A percentile compares a stretch with the other conserved stretches of the same genome.
These are phyloP conservation scores for Penicillium palitans DNA, from an alignment of 2,329 filamentous ascomycete genomes.

Conservation along the genomic window DNA sequence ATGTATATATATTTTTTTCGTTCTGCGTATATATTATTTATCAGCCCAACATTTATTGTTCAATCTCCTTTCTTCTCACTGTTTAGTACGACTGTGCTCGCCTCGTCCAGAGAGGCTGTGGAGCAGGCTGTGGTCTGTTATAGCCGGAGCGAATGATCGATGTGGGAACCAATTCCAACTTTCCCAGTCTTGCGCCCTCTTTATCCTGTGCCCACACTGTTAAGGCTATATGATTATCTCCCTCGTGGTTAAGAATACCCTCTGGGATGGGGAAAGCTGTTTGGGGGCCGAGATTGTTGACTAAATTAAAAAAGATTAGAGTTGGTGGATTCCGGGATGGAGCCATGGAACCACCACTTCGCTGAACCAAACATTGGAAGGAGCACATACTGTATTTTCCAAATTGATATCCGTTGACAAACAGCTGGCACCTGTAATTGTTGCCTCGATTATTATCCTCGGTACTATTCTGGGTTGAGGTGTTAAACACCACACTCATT, in stretches of 20 bases:
- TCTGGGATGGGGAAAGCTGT: constrained; percentile 53
- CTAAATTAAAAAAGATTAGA: constrained; percentile 15
- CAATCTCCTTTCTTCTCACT: neutral
- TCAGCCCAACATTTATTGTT: neutral
- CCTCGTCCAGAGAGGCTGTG: constrained; percentile 11
- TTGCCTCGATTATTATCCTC: neutral
- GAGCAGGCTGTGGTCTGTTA: constrained; percentile 4
- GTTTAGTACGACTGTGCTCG: constrained; percentile 14
- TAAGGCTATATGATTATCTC: constrained; percentile 50
- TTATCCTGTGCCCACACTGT: constrained; percentile 50
- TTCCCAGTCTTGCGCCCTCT: constrained; percentile 40
- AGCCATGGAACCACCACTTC: neutral
- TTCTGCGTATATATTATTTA: neutral
- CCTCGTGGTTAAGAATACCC: constrained; percentile 53
- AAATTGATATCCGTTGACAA: constrained; percentile 55
- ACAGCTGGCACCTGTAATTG: constrained; percentile 48
- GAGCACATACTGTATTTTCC: constrained; percentile 47
- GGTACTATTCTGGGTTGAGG: neutral
- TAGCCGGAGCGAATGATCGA: constrained; percentile 13
- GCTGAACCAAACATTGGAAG: neutral
- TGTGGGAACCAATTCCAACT: constrained; percentile 8
- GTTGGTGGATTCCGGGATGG: neutral
- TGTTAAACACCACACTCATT: constrained; percentile 49
- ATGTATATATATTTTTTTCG: neutral
- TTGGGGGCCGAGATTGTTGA: constrained; percentile 55